Conservation (phyloP, 306 rosid species). For the Purshia tridentata region DNA sequence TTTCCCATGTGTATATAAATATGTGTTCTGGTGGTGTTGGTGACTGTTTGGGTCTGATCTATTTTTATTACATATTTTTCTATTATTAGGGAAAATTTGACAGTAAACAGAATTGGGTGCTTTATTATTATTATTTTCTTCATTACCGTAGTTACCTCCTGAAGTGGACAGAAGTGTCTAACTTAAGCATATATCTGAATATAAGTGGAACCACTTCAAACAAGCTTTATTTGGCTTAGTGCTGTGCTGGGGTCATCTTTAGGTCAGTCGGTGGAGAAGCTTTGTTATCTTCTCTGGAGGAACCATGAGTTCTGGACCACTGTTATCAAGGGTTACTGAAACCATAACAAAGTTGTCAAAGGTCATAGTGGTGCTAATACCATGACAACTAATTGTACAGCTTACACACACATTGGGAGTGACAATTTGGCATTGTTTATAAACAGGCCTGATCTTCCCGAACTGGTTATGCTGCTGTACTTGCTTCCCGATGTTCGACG, state of each 20-base stretch:
- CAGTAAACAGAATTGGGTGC: neutral
- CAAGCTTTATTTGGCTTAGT: neutral
- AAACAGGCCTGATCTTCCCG: slow-evolving; percentile 36
- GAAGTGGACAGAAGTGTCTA: neutral
- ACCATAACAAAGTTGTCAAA: slow-evolving; percentile 19
- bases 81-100: neutral
- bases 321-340: slow-evolving; percentile 1
- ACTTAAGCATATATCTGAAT: neutral
- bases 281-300: slow-evolving; percentile 11
- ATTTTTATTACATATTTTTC: neutral
- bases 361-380: slow-evolving; percentile 44
- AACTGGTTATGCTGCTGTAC: slow-evolving; percentile 47
- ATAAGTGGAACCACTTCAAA: neutral
- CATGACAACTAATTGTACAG: slow-evolving; percentile 51
- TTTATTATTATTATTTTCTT: neutral
- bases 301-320: slow-evolving; percentile 19
- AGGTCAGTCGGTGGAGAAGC: slow-evolving; percentile 11
- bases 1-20: neutral
- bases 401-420: slow-evolving; percentile 46
- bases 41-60: neutral
- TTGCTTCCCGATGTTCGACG: slow-evolving; percentile 49
- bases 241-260: slow-evolving; percentile 6
- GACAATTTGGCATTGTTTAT: slow-evolving; percentile 53
- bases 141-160: neutral
- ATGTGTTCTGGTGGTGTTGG: neutral